Evolutionary conservation across 257 asterid genomes (phyloP), one percentile per base, ranked within the genome.

Genomic region (Rauvolfia tetraphylla): DNA sequence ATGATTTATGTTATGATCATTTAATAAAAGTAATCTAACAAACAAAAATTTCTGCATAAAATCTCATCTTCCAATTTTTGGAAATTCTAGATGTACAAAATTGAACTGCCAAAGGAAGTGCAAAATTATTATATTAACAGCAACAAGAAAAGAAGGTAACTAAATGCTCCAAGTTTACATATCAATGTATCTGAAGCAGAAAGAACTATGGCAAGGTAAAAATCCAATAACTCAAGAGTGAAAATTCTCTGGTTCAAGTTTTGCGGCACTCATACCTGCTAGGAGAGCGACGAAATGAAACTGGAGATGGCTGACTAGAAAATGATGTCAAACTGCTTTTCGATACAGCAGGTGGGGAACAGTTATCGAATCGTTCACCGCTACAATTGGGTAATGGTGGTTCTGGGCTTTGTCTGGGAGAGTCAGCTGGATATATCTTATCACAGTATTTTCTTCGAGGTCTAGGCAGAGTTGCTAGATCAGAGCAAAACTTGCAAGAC

Each of bases 371-470:
- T 75, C 83, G 77, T 85, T 90, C 98, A 81, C 86, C 92, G 85
- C 88, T 86, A 83, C 88, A 91, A 89, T 84, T 79, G 48, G 98
- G 96, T 77, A 97, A 92, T 27, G 88, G 89, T 56, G 93, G 93
- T 79, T 92, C 96, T 10, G 94, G 90, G 88, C 90, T 87, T 82
- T 80, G 85, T 73, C 91, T 85, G 1, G 97, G 93, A 75, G 95
- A 90, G 78, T 91, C 98, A 63, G 91, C 87, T 53, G 98, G 98
- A 82, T 91, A 77, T 76, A 95, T 71, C 85, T 90, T 89, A 76
- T 87, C 92, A 73, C 87, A 80, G 84, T 88, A 84, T 79, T 76
- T 89, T 78, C 83, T 81, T 65, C 79, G 83, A 74, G 81, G 48
- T 78, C 84, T 77, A 79, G 81, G 84, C 29, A 72, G 63, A 46